Evolutionary conservation across 2,329 filamentous ascomycete species (phyloP).

Genomic region (Penicillium sp.): DNA sequence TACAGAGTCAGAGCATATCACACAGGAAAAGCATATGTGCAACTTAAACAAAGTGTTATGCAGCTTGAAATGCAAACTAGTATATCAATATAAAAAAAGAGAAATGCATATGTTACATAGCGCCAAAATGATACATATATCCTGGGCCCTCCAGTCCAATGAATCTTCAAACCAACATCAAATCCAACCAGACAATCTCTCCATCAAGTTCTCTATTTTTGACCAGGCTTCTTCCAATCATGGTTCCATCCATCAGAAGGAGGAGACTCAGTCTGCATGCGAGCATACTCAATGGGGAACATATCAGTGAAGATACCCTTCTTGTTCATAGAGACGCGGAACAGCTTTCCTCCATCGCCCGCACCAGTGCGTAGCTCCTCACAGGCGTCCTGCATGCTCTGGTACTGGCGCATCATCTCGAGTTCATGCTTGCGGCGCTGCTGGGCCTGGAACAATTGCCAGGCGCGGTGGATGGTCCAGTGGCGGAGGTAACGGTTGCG

Average conservation of each 20-base stretch:
- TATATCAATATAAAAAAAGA: not conserved
- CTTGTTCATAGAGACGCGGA: constrained; percentile 87
- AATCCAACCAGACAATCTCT: not conserved
- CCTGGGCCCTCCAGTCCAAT: constrained; percentile 6
- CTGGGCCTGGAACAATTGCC: constrained; percentile 75
- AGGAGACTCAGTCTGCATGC: constrained; percentile 75
- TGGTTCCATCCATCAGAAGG: constrained; percentile 83
- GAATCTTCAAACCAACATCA: constrained; percentile 1
- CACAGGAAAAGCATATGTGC: not conserved
- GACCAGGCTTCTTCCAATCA: constrained; percentile 69
- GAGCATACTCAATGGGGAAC: constrained; percentile 85
- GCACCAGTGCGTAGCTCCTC: constrained; percentile 69
- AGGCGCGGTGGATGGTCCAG: constrained; percentile 98
- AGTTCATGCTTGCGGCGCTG: constrained; percentile 63
- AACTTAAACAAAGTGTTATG: not conserved
- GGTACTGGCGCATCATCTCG: constrained; percentile 76
- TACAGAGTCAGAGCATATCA: not conserved
- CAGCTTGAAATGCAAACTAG: not conserved
- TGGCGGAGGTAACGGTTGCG: constrained; percentile 86
- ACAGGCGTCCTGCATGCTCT: constrained; percentile 79
- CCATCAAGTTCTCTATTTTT: constrained; percentile 16
- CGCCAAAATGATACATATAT: constrained; percentile 27
- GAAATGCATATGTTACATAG: constrained; percentile 29
- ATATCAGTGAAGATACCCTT: constrained; percentile 73
- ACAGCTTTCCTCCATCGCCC: constrained; percentile 62